Percentiles rank a stretch among this genome's conserved stretches.
Evolutionary conservation across 257 asterid species (phyloP).

Genomic region (Gynochthodes officinalis): DNA sequence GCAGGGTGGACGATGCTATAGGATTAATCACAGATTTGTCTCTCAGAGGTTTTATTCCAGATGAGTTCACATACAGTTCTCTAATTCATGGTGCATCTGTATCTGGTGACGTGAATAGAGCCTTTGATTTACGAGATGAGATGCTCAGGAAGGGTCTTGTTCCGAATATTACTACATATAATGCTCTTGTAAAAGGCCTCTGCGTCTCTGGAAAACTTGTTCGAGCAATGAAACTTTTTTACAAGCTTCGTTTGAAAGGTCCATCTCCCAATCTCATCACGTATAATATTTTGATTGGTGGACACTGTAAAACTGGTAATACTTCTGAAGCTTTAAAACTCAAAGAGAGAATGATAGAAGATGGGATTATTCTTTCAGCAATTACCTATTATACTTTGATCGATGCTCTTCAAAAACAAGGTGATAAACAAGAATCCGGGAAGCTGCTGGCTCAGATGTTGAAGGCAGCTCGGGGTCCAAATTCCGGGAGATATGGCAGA

Average conservation of each 20-base stretch:
- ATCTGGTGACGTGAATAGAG: constrained; percentile 68
- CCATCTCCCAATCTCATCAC: constrained; percentile 60
- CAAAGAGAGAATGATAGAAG: constrained; percentile 59
- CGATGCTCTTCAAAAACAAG: constrained; percentile 35
- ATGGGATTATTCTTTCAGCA: constrained; percentile 56
- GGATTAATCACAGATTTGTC: constrained; percentile 43
- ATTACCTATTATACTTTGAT: constrained; percentile 49
- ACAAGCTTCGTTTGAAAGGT: constrained; percentile 64
- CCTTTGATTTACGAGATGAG: constrained; percentile 79
- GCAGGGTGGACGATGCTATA: constrained; percentile 70
- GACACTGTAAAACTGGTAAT: constrained; percentile 57
- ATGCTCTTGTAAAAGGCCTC: constrained; percentile 76
- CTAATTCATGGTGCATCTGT: constrained; percentile 61
- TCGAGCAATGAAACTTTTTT: constrained; percentile 73
- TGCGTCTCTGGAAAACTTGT: constrained; percentile 74
- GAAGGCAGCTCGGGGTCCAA: constrained; percentile 30
- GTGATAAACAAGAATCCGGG: constrained; percentile 39
- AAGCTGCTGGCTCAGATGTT: constrained; percentile 44
- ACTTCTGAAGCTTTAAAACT: constrained; percentile 52
- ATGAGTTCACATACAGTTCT: constrained; percentile 78
- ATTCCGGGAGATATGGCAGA: constrained; percentile 3
- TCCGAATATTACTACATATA: constrained; percentile 73
- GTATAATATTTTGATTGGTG: constrained; percentile 71
- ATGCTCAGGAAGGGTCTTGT: constrained; percentile 69
- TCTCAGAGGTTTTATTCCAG: constrained; percentile 66